Conservation (phyloP, 176 grass and related monocot genomes). For the Aechmea fasciata region DNA sequence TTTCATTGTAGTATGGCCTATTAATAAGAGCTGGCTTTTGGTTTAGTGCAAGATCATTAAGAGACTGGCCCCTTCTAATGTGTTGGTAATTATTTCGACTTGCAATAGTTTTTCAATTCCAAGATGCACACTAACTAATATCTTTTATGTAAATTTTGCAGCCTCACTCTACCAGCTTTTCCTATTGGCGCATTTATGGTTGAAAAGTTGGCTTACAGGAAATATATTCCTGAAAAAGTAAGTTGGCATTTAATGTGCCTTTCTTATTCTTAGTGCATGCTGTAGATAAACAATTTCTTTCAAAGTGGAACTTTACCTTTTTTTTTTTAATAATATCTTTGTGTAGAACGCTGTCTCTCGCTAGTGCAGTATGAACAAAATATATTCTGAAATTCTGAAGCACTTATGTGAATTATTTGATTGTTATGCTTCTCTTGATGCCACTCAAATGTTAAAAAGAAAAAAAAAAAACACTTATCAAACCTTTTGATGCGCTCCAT, state of each 20-base stretch:
- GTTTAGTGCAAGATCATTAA: constrained; percentile 77
- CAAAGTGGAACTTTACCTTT: no score
- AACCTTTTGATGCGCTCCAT: no score
- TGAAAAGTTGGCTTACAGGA: constrained; percentile 67
- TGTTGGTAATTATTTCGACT: constrained; percentile 59
- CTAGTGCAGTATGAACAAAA: no score
- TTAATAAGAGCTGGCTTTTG: constrained; percentile 97
- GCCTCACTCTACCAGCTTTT: constrained; percentile 72
- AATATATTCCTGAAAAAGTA: constrained; percentile 48
- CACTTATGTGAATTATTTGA: no score
- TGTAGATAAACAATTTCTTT: not conserved
- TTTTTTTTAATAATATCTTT: no score
- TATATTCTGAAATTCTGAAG: no score
- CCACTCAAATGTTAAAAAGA: no score
- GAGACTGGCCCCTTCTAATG: constrained; percentile 94
- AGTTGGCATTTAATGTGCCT: constrained; percentile 25
- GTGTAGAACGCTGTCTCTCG: no score
- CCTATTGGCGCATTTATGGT: constrained; percentile 47
- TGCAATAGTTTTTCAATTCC: constrained; percentile 12
- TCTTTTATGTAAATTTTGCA: constrained; percentile 44
- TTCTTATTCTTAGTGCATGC: not conserved
- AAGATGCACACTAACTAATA: not conserved
- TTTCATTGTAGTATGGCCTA: constrained; percentile 71
- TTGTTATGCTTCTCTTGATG: no score
- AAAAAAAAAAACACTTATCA: no score